phyloP scores from a whole-genome alignment of 306 rosid genomes.

The Delonix regia region DNA sequence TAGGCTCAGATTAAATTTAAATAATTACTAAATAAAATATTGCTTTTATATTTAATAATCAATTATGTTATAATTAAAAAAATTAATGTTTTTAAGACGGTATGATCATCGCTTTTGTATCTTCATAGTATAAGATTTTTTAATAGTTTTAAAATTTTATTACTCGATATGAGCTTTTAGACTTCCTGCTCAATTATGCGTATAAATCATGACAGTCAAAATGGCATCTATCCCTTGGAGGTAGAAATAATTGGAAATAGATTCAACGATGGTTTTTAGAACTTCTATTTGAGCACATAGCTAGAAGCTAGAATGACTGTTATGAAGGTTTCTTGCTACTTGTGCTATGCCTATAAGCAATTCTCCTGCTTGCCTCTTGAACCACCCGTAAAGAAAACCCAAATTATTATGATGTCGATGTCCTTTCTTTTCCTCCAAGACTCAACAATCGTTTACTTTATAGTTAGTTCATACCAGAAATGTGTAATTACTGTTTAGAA shows the following conservation, averaged over 20 bases:
- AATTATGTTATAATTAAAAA: too few species aligned
- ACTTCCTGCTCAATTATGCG: background rate
- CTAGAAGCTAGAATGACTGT: background rate
- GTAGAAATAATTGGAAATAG: background rate
- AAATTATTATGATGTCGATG: background rate
- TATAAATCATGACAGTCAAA: slow-evolving; percentile 2
- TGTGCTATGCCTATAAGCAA: background rate
- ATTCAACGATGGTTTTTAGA: background rate
- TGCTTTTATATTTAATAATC: too few species aligned
- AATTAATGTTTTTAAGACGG: too few species aligned
- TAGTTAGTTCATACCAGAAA: background rate
- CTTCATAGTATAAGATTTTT: background rate
- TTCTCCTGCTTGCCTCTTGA: background rate
- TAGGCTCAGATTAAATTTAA: too few species aligned
- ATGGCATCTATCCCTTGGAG: background rate
- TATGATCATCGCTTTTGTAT: too few species aligned
- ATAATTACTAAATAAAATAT: too few species aligned
- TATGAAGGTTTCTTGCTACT: background rate
- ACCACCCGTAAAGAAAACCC: background rate
- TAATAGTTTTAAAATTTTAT: background rate
- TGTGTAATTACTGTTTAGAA: background rate
- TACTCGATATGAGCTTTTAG: background rate
- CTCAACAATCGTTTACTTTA: background rate
- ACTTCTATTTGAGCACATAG: background rate
- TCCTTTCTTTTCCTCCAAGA: slow-evolving; percentile 27